Conservation (phyloP, 2,329 filamentous ascomycete species). For the Pseudocercospora ulei region DNA sequence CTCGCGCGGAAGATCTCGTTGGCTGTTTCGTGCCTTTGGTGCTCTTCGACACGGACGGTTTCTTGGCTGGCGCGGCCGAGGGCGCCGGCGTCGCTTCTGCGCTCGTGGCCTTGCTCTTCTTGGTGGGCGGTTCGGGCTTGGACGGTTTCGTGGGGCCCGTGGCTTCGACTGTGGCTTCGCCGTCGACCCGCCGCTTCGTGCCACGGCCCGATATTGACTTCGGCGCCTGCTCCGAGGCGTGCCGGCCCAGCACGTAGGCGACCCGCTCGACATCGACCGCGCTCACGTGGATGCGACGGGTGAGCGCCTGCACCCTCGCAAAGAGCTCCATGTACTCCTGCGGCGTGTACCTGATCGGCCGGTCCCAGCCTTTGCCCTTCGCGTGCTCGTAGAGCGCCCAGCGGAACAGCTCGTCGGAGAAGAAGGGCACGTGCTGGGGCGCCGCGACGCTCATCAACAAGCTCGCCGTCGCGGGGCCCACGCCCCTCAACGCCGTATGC, state of each 20-base stretch:
- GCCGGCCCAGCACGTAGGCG: conserved; percentile 21
- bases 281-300: conserved; percentile 39
- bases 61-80: not conserved
- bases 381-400: conserved; percentile 52
- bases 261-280: conserved; percentile 20
- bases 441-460: conserved; percentile 59
- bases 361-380: conserved; percentile 38
- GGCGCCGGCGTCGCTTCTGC: not conserved
- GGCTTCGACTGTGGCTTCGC: not conserved
- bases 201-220: not conserved
- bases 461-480: conserved; percentile 71
- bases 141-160: not conserved
- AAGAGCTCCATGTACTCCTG: conserved; percentile 58
- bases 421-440: conserved; percentile 56
- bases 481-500: conserved; percentile 56
- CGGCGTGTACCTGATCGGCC: conserved; percentile 56
- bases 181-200: not conserved
- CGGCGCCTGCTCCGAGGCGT: not conserved
- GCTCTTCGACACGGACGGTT: not conserved
- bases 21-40: not conserved
- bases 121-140: not conserved
- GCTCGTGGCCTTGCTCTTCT: conserved; percentile 3
- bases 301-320: conserved; percentile 30
- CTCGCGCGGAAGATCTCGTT: conserved; percentile 2
- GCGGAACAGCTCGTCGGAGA: conserved; percentile 68